Conservation (phyloP, 2,329 filamentous ascomycete genomes). For the Aspergillus fumigatus region DNA sequence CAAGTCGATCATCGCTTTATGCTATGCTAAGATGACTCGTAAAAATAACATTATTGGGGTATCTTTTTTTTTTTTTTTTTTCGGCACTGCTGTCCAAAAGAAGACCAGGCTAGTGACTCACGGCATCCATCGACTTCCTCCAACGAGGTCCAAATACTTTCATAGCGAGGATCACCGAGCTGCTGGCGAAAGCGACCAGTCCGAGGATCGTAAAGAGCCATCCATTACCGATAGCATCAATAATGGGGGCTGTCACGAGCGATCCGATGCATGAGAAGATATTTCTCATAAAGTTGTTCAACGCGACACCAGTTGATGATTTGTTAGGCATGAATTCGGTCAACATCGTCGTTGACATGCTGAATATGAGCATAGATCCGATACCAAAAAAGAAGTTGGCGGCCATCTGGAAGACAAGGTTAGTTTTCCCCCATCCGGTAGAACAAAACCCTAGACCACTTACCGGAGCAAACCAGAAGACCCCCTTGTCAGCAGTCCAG, state of each 20-base stretch:
- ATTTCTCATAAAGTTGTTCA: conserved; percentile 78
- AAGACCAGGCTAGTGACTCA: conserved; percentile 12
- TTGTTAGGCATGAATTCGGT: conserved; percentile 75
- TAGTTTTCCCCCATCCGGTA: conserved; percentile 2
- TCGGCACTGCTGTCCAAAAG: background rate
- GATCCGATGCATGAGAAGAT: conserved; percentile 70
- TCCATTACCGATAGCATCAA: conserved; percentile 66
- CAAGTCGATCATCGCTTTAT: background rate
- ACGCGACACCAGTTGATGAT: conserved; percentile 67
- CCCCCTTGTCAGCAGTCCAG: conserved; percentile 62
- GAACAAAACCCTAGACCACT: conserved; percentile 12
- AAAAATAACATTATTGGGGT: background rate
- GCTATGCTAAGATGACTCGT: background rate
- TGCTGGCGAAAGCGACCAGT: conserved; percentile 53
- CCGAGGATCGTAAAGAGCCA: conserved; percentile 67
- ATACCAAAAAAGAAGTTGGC: conserved; percentile 71
- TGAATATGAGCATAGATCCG: conserved; percentile 74
- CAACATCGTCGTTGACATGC: conserved; percentile 72
- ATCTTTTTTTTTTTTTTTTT: too few species aligned
- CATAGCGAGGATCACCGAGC: conserved; percentile 59
- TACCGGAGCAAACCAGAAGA: conserved; percentile 59
- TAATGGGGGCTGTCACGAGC: conserved; percentile 65
- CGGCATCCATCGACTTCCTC: conserved; percentile 58
- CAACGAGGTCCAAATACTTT: conserved; percentile 58
- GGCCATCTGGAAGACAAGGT: conserved; percentile 40